Base-by-base conservation (phyloP, 768 basidiomycete genomes). In the Mycena epipterygia region DNA sequence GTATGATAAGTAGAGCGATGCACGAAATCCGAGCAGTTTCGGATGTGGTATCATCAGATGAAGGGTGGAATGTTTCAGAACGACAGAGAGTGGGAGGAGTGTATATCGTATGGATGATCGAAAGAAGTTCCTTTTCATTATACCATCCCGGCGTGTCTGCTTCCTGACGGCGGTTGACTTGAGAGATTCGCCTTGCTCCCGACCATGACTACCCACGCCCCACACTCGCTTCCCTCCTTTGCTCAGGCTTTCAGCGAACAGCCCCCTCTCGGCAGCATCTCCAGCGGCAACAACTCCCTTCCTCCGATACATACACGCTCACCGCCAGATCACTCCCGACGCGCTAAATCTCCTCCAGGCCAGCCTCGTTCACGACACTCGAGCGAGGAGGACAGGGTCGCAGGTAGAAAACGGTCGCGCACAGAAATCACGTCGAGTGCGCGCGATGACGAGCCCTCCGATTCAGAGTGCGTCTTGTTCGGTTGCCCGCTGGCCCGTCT, bases 211-310 rank as follows among this genome's bases (percentile, higher is more conserved):
- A 82, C 84, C 48, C 86, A 84, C 74, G 79, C 84, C 14, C 37
- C 66, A 70, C 91, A 90, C 79, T 90, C 92, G 13, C 88, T 95
- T 42, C 93, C 93, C 44, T 92, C 93, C 48, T 95, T 95, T 80
- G 90, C 91, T 2, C 90, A 92, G 82, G 89, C 93, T 0, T 95
- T 95, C 82, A 89, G 59, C 81, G 88, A 30, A 78, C 82, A 74
- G 59, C 86, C 87, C 1, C 89, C 90, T 8, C 80, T 92, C 63
- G 83, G 78, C 79, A 85, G 81, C 68, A 84, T 89, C 25, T 79
- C 87, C 1, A 78, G 83, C 39, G 81, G 82, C 64, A 88, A 81
- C 79, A 91, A 90, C 79, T 80, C 89, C 46, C 83, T 93, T 4
- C 92, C 93, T 14, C 92, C 91, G 63, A 92, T 93, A 56, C 90